Percentiles rank a stretch among this genome's conserved stretches.
These are phyloP conservation scores for Colletotrichum eremochloae DNA, from an alignment of 2,329 filamentous ascomycete species.

Conservation along the genomic window DNA sequence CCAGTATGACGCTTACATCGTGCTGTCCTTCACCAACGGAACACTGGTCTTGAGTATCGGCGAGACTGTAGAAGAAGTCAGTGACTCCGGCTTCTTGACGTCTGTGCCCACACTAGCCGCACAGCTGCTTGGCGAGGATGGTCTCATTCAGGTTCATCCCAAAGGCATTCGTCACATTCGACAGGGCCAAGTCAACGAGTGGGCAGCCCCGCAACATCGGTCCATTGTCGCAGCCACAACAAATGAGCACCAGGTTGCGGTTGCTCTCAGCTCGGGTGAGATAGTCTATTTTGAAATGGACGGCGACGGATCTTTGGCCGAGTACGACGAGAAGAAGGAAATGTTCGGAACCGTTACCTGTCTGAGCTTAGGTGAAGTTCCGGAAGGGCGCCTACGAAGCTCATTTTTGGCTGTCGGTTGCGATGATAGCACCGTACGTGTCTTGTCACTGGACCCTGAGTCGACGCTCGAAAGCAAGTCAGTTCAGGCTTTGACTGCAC, in stretches of 20 bases:
- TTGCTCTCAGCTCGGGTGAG: conserved; percentile 94
- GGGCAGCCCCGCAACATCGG: conserved; percentile 92
- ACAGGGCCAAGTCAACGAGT: conserved; percentile 85
- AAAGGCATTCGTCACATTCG: conserved; percentile 94
- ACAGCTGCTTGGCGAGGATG: conserved; percentile 93
- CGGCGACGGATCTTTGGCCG: conserved; percentile 86
- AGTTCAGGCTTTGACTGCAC: conserved; percentile 91
- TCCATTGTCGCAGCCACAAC: conserved; percentile 95
- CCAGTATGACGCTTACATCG: conserved; percentile 92
- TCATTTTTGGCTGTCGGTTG: conserved; percentile 96
- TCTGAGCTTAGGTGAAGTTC: conserved; percentile 92
- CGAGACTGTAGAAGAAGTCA: conserved; percentile 96
- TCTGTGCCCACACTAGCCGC: conserved; percentile 91
- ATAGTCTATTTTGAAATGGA: conserved; percentile 99
- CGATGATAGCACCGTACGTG: conserved; percentile 94
- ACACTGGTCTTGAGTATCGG: conserved; percentile 95
- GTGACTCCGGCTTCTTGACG: conserved; percentile 91
- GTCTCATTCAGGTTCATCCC: conserved; percentile 94
- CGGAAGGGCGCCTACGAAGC: conserved; percentile 88
- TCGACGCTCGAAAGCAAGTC: conserved; percentile 93
- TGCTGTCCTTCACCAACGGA: conserved; percentile 91
- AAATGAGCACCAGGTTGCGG: conserved; percentile 92
- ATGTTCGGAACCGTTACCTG: conserved; percentile 97
- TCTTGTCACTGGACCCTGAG: conserved; percentile 90
- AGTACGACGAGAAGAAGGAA: conserved; percentile 94